Conservation (phyloP, 2,329 filamentous ascomycete species). For the Fusarium illudens region DNA sequence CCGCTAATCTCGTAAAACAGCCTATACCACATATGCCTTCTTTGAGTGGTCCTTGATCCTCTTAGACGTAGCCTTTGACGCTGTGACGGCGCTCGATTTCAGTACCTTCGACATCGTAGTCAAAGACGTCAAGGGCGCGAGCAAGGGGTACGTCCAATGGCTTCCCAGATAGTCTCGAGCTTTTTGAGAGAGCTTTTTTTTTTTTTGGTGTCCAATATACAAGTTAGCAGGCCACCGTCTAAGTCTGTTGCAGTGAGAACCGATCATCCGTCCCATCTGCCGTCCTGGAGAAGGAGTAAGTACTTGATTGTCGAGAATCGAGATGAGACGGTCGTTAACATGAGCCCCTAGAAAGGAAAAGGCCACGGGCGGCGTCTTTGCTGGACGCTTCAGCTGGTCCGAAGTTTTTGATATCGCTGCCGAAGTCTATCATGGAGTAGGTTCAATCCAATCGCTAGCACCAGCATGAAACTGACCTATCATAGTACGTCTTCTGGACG, state of each 20-base stretch:
- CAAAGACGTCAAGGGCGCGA: constrained; percentile 86
- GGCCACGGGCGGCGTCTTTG: constrained; percentile 74
- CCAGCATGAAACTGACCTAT: constrained; percentile 28
- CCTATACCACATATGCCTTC: constrained; percentile 96
- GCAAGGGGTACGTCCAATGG: constrained; percentile 98
- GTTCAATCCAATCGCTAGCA: constrained; percentile 42
- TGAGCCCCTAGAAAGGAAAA: constrained; percentile 72
- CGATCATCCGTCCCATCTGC: constrained; percentile 57
- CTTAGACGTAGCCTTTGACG: constrained; percentile 96
- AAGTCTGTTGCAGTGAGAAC: constrained; percentile 58
- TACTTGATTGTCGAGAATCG: constrained; percentile 29
- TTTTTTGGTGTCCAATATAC: constrained; percentile 47
- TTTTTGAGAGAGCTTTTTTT: constrained; percentile 33
- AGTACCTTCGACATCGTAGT: constrained; percentile 86
- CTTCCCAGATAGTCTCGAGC: constrained; percentile 79
- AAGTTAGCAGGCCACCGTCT: constrained; percentile 47
- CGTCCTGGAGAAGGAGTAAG: constrained; percentile 78
- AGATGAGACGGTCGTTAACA: constrained; percentile 29
- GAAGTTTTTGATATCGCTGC: constrained; percentile 82
- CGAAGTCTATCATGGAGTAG: constrained; percentile 90
- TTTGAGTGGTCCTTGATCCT: constrained; percentile 97
- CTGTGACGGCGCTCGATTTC: constrained; percentile 93
- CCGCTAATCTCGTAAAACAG: constrained; percentile 56
- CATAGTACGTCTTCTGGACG: constrained; percentile 92
- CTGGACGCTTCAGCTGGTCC: constrained; percentile 74